Evolutionary conservation across 345 rosid genomes (phyloP).

Genomic region (Populus nigra): DNA sequence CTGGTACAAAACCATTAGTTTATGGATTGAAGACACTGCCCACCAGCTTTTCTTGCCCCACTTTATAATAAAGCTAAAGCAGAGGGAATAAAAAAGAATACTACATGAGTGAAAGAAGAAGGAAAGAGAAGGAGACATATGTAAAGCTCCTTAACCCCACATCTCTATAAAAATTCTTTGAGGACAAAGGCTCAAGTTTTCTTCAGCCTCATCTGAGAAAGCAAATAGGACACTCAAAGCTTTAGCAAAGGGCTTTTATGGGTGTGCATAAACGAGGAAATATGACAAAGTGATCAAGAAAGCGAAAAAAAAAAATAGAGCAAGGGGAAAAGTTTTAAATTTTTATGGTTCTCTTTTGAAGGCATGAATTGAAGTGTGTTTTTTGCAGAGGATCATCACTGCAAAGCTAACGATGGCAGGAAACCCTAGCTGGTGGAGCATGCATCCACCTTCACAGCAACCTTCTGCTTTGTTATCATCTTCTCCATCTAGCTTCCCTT

Average conservation of each 20-base stretch:
- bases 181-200: conserved; percentile 35
- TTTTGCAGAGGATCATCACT: conserved; percentile 4
- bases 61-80: conserved; percentile 54
- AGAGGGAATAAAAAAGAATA: conserved; percentile 30
- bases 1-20: conserved; percentile 9
- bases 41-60: conserved; percentile 35
- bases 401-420: conserved; percentile 57
- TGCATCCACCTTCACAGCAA: conserved; percentile 49
- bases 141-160: conserved; percentile 46
- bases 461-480: conserved; percentile 37
- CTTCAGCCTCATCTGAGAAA: conserved; percentile 48
- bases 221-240: conserved; percentile 32
- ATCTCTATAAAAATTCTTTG: conserved; percentile 27
- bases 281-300: conserved; percentile 32
- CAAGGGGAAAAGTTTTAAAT: background rate
- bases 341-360: conserved; percentile 9
- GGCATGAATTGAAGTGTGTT: conserved; percentile 14
- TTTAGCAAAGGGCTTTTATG: conserved; percentile 40
- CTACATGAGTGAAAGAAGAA: conserved; percentile 28
- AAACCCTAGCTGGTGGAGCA: conserved; percentile 73
- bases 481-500: conserved; percentile 32
- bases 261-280: conserved; percentile 44
- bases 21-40: conserved; percentile 13
- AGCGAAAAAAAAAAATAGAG: background rate
- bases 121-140: conserved; percentile 24